phyloP scores from a whole-genome alignment of 805 yeast genomes.

The Saturnispora diversa region DNA sequence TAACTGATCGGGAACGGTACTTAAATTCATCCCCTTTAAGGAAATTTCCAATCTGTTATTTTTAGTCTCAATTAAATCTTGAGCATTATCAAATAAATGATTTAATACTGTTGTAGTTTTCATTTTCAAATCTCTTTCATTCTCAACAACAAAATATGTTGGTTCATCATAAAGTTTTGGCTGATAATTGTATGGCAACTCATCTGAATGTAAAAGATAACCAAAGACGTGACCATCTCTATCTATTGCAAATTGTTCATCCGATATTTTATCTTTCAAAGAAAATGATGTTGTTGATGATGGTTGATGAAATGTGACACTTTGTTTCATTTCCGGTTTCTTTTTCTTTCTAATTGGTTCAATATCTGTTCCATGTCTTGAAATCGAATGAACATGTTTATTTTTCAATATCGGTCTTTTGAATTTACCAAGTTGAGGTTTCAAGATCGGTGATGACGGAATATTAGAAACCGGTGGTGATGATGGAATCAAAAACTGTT shows the following conservation, averaged over 20 bases:
- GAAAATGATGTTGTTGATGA: background rate
- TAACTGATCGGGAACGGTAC: constrained; percentile 48
- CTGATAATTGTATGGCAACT: constrained; percentile 25
- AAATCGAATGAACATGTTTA: constrained; percentile 17
- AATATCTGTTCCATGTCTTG: constrained; percentile 14
- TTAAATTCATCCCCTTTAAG: constrained; percentile 40
- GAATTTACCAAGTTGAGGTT: constrained; percentile 1
- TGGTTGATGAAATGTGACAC: constrained; percentile 2
- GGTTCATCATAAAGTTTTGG: constrained; percentile 30
- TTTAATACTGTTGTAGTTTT: constrained; percentile 37
- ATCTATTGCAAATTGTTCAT: constrained; percentile 42
- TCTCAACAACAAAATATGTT: constrained; percentile 26
- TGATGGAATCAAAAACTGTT: constrained; percentile 9
- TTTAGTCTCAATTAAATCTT: constrained; percentile 13
- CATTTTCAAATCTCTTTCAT: constrained; percentile 17
- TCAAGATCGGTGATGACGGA: constrained; percentile 25
- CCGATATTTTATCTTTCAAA: constrained; percentile 22
- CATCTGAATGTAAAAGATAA: constrained; percentile 23
- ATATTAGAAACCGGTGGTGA: constrained; percentile 10
- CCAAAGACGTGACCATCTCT: constrained; percentile 35
- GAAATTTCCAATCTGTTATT: constrained; percentile 35
- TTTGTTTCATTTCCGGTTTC: background rate
- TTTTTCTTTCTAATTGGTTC: constrained; percentile 25
- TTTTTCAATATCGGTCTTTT: constrained; percentile 8
- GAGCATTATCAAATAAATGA: constrained; percentile 37